Conservation (phyloP, 768 basidiomycete genomes). For the Rhodotorula sphaerocarpa region DNA sequence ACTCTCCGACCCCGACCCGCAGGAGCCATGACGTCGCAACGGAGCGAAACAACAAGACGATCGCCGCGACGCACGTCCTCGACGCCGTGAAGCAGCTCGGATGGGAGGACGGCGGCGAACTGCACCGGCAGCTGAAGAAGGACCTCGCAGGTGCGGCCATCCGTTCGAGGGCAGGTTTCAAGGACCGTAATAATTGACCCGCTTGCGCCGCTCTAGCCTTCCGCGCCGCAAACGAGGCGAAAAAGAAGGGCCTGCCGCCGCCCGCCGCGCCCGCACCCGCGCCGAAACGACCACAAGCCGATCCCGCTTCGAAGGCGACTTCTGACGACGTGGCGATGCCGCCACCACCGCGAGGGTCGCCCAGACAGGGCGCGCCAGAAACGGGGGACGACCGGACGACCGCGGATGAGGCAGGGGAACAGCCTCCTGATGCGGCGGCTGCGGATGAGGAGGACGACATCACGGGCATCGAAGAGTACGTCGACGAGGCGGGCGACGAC, state of each 20-base stretch:
- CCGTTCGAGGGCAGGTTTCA: no score
- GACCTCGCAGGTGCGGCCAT: slow-evolving; percentile 32
- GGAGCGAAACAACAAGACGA: slow-evolving; percentile 34
- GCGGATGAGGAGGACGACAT: slow-evolving; percentile 47
- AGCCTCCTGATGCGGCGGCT: background rate
- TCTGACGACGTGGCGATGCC: background rate
- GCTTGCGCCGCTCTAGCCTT: background rate
- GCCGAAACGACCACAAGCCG: background rate
- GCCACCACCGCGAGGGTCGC: background rate
- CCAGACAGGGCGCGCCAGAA: slow-evolving; percentile 46
- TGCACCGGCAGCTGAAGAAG: slow-evolving; percentile 25
- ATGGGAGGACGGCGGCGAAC: slow-evolving; percentile 35
- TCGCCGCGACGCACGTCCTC: slow-evolving; percentile 36
- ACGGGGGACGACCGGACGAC: slow-evolving; percentile 47
- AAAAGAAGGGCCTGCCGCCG: background rate
- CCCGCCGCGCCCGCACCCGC: background rate
- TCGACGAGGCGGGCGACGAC: slow-evolving; percentile 6
- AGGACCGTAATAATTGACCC: no score
- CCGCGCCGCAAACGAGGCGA: slow-evolving; percentile 7
- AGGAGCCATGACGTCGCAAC: slow-evolving; percentile 36
- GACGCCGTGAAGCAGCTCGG: slow-evolving; percentile 36
- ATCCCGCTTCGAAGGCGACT: background rate
- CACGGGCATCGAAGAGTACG: slow-evolving; percentile 31
- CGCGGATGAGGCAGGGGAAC: slow-evolving; percentile 41
- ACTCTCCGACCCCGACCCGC: background rate